Percentiles rank a stretch among this genome's conserved stretches.
phyloP scores from a whole-genome alignment of 176 grass and related monocot genomes.

The Coix lacrymajobi region DNA sequence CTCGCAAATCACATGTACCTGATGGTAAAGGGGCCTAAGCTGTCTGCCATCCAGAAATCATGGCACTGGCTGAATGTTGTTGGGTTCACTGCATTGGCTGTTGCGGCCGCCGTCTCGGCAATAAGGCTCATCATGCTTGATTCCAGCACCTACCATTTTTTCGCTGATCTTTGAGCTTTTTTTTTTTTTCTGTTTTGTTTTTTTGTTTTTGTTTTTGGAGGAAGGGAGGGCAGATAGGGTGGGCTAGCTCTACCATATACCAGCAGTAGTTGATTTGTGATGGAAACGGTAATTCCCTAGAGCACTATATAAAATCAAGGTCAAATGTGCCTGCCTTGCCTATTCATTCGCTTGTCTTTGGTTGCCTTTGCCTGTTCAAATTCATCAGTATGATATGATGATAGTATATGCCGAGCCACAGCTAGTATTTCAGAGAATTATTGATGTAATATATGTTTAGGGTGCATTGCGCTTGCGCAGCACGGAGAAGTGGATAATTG shows the following conservation, averaged over 20 bases:
- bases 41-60: conserved; percentile 46
- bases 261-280: neutral
- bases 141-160: conserved; percentile 88
- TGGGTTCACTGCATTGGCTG: conserved; percentile 58
- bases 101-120: conserved; percentile 61
- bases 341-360: neutral
- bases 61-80: conserved; percentile 95
- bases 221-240: neutral
- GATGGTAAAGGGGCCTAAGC: conserved; percentile 57
- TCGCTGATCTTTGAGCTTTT: conserved; percentile 81
- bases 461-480: too few relatives aligned
- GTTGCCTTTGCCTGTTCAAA: neutral
- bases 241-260: neutral
- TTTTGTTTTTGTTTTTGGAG: too few relatives aligned
- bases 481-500: too few relatives aligned
- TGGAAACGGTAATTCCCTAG: neutral
- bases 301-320: neutral
- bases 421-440: neutral
- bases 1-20: conserved; percentile 97
- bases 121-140: conserved; percentile 71
- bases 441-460: neutral
- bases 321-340: neutral
- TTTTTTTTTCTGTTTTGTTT: neutral
- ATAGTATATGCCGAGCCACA: neutral
- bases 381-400: neutral